Base-by-base conservation (phyloP, 306 rosid species). In the Dryas alaskensis region DNA sequence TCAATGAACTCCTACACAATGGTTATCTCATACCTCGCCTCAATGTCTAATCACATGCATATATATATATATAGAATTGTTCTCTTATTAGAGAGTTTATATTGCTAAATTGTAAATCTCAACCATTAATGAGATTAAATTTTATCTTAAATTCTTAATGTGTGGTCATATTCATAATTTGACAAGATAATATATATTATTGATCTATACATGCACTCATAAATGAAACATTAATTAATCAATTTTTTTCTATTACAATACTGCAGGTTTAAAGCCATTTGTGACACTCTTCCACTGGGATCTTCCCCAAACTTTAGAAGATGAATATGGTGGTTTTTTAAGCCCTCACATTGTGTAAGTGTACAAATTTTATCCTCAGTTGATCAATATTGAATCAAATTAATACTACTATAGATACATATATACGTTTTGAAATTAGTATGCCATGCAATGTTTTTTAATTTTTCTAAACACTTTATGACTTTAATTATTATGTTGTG, bases 231-330 rank as follows among this genome's bases (percentile, higher is more conserved):
- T 22, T 22, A 22, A 22, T 22, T 5, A 14, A 42, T 31, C 57
- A 37, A 39, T 40, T 25, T 49, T 17, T 16, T 7, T 54, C 8
- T 6, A 27, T 69, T 52, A 9, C 42, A 5, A 22, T 31, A 39
- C 22, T 57, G 6, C 4, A 83, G 91, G 86, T n/a, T 0, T 87
- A 1, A 19, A 71, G 31, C 86, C 89, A 22, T 90, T 57, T 82
- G 87, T 78, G 40, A 90, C 98, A 8, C 40, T 92, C 40, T 88
- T 90, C 27, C 92, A 91, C 39, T 92, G 90, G 91, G 96, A 92
- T 73, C 77, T 81, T 75, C 94, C 98, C 0, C 94, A 87, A 82
- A 47, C 80, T 16, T 77, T 92, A 13, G 89, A 90, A 70, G 89
- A 88, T 0, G 82, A 86, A 60, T 92, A 85, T 48, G 84, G 83